A percentile compares a stretch with the other conserved stretches of the same genome.
These are phyloP conservation scores for Zygoascus sp. DNA, from an alignment of 1,139 yeast genomes.

Conservation along the genomic window DNA sequence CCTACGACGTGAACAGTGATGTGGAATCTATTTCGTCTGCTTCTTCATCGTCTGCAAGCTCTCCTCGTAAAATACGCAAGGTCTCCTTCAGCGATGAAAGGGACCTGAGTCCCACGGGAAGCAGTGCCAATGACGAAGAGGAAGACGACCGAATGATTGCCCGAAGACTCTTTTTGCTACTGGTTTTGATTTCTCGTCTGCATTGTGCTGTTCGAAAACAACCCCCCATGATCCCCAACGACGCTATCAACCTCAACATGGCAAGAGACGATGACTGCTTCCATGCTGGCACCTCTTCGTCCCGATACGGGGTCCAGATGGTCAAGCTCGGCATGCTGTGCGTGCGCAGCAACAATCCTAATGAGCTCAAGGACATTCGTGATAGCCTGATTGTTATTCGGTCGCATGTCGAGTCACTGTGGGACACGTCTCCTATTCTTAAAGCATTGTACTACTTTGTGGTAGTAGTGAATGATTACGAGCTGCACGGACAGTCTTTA, in stretches of 20 bases:
- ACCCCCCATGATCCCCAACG: slow-evolving; percentile 26
- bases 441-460: slow-evolving; percentile 30
- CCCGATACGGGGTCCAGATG: slow-evolving; percentile 24
- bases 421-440: slow-evolving; percentile 32
- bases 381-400: slow-evolving; percentile 3
- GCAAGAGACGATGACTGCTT: slow-evolving; percentile 23
- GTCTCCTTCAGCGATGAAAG: neutral
- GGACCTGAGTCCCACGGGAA: slow-evolving; percentile 7
- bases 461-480: slow-evolving; percentile 15
- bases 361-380: neutral
- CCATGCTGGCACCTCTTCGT: slow-evolving; percentile 13
- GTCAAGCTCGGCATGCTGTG: slow-evolving; percentile 24
- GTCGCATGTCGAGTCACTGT: slow-evolving; percentile 22
- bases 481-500: neutral
- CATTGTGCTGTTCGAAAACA: slow-evolving; percentile 25
- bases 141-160: slow-evolving; percentile 25
- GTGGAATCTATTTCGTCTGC: no score
- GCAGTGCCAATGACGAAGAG: slow-evolving; percentile 11
- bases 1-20: slow-evolving; percentile 23
- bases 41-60: no score
- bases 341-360: slow-evolving; percentile 14
- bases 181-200: slow-evolving; percentile 32
- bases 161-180: slow-evolving; percentile 31
- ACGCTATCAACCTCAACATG: slow-evolving; percentile 19
- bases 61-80: no score